Evolutionary conservation across 2,329 filamentous ascomycete genomes (phyloP).

Genomic region (Phialophora tarda): DNA sequence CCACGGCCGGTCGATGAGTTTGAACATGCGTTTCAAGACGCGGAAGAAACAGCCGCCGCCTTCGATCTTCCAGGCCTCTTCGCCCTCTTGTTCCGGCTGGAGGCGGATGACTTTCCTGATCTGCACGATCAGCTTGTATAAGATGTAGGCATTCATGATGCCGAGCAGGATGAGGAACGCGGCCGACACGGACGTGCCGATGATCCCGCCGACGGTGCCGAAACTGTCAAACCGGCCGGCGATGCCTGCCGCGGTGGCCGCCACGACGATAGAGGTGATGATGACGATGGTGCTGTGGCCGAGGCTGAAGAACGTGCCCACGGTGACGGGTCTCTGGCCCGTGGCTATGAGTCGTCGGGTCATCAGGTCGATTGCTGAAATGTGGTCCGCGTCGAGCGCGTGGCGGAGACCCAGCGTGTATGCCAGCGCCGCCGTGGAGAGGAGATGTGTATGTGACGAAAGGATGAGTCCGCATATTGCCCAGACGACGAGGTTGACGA

Average conservation of each 20-base stretch:
- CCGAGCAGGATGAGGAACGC: slow-evolving; percentile 82
- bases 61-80: slow-evolving; percentile 69
- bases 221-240: slow-evolving; percentile 81
- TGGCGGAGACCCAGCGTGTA: slow-evolving; percentile 90
- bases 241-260: slow-evolving; percentile 84
- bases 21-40: slow-evolving; percentile 76
- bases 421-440: slow-evolving; percentile 80
- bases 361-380: slow-evolving; percentile 91
- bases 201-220: slow-evolving; percentile 78
- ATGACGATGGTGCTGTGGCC: slow-evolving; percentile 94
- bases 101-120: slow-evolving; percentile 66
- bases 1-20: slow-evolving; percentile 72
- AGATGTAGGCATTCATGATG: slow-evolving; percentile 81
- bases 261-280: slow-evolving; percentile 87
- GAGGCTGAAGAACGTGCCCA: slow-evolving; percentile 92
- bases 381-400: slow-evolving; percentile 97
- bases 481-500: slow-evolving; percentile 65
- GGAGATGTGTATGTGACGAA: slow-evolving; percentile 53
- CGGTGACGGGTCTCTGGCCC: slow-evolving; percentile 84
- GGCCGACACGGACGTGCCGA: slow-evolving; percentile 86
- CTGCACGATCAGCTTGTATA: slow-evolving; percentile 75
- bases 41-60: slow-evolving; percentile 76
- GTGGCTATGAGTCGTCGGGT: slow-evolving; percentile 85
- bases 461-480: slow-evolving; percentile 61
- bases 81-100: slow-evolving; percentile 52